Conservation (phyloP, 768 basidiomycete species). For the Mycena filopes region DNA sequence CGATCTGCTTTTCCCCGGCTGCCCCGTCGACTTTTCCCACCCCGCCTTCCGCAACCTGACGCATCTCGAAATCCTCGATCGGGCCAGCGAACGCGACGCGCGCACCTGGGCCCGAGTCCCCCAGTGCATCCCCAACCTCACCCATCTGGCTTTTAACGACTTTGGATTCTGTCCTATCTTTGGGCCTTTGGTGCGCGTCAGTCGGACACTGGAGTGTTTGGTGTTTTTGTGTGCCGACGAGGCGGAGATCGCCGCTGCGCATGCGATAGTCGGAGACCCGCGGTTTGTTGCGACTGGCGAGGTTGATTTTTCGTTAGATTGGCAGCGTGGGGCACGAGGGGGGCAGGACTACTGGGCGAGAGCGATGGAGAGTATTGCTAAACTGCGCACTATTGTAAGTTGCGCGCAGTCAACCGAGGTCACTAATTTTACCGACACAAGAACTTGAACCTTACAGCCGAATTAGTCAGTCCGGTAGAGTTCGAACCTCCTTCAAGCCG, state of each 20-base stretch:
- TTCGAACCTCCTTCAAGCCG: too few relatives aligned
- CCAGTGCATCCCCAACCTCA: slow-evolving; percentile 1
- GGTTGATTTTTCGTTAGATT: not conserved
- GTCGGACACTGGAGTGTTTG: not conserved
- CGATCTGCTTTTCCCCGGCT: not conserved
- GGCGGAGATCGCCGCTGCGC: not conserved
- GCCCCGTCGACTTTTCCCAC: not conserved
- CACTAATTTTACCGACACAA: too few relatives aligned
- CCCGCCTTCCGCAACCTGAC: slow-evolving; percentile 5
- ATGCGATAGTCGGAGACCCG: not conserved
- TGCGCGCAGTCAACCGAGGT: too few relatives aligned
- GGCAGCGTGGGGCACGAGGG: not conserved
- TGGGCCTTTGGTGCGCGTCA: not conserved
- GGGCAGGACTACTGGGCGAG: not conserved
- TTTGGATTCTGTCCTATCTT: not conserved
- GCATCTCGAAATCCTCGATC: slow-evolving; percentile 1
- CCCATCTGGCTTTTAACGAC: slow-evolving; percentile 4
- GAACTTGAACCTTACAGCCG: too few relatives aligned
- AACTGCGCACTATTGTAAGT: too few relatives aligned
- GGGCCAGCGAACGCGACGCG: not conserved
- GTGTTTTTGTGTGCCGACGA: not conserved
- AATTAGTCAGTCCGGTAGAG: too few relatives aligned
- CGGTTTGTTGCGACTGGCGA: not conserved
- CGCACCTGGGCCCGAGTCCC: not conserved
- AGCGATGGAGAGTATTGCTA: not conserved